phyloP scores from a whole-genome alignment of 345 rosid genomes.

The Brassica nigra region DNA sequence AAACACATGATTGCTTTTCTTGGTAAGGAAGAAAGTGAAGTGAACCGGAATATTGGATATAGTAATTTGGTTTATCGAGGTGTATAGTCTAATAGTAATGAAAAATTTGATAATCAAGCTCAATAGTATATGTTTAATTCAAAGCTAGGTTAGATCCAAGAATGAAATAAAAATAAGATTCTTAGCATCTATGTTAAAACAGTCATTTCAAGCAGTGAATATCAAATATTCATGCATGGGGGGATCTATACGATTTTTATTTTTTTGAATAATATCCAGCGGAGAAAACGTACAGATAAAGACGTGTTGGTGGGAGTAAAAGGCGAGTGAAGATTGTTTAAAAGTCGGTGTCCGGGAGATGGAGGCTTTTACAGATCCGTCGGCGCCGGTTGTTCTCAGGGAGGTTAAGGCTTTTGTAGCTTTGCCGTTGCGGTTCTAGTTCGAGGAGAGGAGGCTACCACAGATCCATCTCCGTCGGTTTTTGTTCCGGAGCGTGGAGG shows the following conservation, averaged over 20 bases:
- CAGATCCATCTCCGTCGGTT: no score
- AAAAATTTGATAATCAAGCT: background rate
- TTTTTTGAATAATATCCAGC: background rate
- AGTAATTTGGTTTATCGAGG: background rate
- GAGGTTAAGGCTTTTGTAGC: no score
- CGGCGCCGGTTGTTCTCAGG: no score
- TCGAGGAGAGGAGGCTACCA: no score
- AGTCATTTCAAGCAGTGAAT: background rate
- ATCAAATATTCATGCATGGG: background rate
- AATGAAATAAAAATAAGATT: background rate
- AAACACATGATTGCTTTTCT: background rate
- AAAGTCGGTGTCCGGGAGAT: no score
- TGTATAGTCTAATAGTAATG: background rate
- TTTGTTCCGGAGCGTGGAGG: no score
- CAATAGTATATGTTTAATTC: background rate
- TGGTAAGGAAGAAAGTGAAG: background rate
- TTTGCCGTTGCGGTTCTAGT: no score
- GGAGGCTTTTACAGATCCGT: no score
- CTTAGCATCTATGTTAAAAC: background rate
- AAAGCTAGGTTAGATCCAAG: background rate
- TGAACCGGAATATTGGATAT: background rate
- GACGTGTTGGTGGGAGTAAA: no score
- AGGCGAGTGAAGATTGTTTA: no score
- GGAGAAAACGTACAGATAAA: constrained; percentile 2
- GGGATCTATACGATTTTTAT: background rate